These are phyloP conservation scores for Coemansia sp. DNA, from an alignment of 371 early-diverging fungal genomes.

Conservation along the genomic window DNA sequence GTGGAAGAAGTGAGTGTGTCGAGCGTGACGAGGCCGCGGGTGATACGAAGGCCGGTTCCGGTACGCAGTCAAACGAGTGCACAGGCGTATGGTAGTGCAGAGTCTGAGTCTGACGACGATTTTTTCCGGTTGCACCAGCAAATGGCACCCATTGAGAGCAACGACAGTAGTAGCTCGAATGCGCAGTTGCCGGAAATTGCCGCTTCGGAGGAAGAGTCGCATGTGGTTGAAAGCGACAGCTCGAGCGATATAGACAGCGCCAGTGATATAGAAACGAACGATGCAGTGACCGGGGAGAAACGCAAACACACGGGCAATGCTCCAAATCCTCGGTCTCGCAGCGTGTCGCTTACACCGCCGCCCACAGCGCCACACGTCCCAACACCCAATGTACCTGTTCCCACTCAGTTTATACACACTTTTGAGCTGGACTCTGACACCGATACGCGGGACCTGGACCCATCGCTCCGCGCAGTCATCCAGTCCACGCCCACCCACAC, in stretches of 20 bases:
- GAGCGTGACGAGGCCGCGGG: constrained; percentile 6
- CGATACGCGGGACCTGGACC: constrained; percentile 15
- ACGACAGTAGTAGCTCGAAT: neutral
- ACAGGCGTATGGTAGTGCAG: neutral
- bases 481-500: neutral
- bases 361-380: constrained; percentile 9
- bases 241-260: neutral
- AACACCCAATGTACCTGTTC: neutral
- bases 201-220: neutral
- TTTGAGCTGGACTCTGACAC: constrained; percentile 12
- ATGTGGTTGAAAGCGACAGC: neutral
- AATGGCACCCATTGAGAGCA: neutral
- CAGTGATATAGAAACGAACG: neutral
- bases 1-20: constrained; percentile 15
- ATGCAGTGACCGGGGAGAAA: neutral
- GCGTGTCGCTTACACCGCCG: constrained; percentile 44
- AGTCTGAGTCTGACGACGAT: constrained; percentile 22
- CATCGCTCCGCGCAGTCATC: constrained; percentile 20
- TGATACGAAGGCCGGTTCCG: constrained; percentile 15
- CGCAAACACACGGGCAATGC: constrained; percentile 1
- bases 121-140: constrained; percentile 14
- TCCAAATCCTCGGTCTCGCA: constrained; percentile 22
- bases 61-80: neutral
- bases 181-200: neutral
- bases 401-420: too few species aligned